phyloP scores from a whole-genome alignment of 2,329 filamentous ascomycete species.

The Capronia epimyces region DNA sequence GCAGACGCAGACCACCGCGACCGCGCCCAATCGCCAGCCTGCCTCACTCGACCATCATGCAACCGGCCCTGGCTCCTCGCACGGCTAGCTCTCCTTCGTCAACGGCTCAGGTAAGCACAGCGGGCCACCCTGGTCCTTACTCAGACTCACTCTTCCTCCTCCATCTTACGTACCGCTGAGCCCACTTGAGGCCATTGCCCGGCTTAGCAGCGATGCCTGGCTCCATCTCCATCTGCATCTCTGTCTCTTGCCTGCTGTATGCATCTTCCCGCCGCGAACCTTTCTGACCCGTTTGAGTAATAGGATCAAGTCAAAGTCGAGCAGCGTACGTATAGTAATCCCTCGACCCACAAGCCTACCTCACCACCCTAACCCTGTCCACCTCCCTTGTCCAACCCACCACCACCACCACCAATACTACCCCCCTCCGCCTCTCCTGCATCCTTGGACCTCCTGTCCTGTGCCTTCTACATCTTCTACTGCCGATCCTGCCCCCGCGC shows the following conservation, averaged over 20 bases:
- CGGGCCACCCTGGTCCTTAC: slow-evolving; percentile 18
- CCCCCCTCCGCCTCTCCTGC: neutral
- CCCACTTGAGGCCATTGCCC: neutral
- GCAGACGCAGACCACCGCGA: neutral
- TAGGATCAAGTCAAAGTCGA: slow-evolving; percentile 26
- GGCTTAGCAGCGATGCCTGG: slow-evolving; percentile 14
- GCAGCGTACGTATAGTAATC: slow-evolving; percentile 26
- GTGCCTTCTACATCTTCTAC: slow-evolving; percentile 8
- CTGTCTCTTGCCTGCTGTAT: neutral
- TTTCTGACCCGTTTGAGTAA: slow-evolving; percentile 24
- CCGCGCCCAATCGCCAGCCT: slow-evolving; percentile 7
- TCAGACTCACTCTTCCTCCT: slow-evolving; percentile 14
- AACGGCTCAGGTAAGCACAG: slow-evolving; percentile 27
- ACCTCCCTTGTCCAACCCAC: neutral
- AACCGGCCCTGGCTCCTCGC: slow-evolving; percentile 23
- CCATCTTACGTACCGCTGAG: neutral
- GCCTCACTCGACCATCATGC: slow-evolving; percentile 13
- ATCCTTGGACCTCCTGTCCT: too few relatives aligned
- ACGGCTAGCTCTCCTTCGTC: slow-evolving; percentile 20
- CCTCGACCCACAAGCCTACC: slow-evolving; percentile 23
- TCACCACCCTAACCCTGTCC: neutral
- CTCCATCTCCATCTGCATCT: slow-evolving; percentile 12
- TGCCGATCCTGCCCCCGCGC: slow-evolving; percentile 15
- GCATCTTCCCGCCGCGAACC: slow-evolving; percentile 2
- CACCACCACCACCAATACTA: neutral